Conservation (phyloP, 345 rosid species). For the Salix viminalis region DNA sequence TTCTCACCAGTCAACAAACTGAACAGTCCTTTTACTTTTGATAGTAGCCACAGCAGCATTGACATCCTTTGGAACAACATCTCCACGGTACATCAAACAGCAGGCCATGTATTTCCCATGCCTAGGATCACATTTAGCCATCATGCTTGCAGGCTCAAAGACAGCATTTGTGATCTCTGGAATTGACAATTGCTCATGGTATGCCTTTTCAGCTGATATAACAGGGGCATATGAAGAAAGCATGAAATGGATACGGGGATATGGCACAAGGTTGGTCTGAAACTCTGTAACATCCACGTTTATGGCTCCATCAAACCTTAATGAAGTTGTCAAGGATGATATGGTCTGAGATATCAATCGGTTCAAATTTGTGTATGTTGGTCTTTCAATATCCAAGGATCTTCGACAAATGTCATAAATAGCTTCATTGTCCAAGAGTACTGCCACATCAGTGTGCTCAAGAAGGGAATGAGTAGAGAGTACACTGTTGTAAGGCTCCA, state of each 20-base stretch:
- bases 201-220: conserved; percentile 35
- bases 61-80: conserved; percentile 42
- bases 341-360: conserved; percentile 35
- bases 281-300: conserved; percentile 35
- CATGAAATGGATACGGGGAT: conserved; percentile 40
- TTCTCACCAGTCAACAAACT: conserved; percentile 38
- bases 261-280: conserved; percentile 40
- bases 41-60: conserved; percentile 34
- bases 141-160: conserved; percentile 39
- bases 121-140: conserved; percentile 38
- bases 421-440: conserved; percentile 37
- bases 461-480: conserved; percentile 37
- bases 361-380: conserved; percentile 36
- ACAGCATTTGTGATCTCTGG: conserved; percentile 41
- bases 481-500: conserved; percentile 40
- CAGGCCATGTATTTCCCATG: conserved; percentile 40
- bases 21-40: conserved; percentile 33
- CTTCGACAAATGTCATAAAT: conserved; percentile 34
- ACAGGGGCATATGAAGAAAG: conserved; percentile 40
- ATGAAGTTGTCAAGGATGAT: conserved; percentile 33
- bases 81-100: conserved; percentile 41
- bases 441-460: conserved; percentile 37
- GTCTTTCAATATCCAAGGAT: conserved; percentile 34
- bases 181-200: conserved; percentile 32
- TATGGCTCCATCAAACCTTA: conserved; percentile 39